These are phyloP conservation scores for Pseudogymnoascus pannorum DNA, from an alignment of 2,329 filamentous ascomycete genomes.

Conservation along the genomic window DNA sequence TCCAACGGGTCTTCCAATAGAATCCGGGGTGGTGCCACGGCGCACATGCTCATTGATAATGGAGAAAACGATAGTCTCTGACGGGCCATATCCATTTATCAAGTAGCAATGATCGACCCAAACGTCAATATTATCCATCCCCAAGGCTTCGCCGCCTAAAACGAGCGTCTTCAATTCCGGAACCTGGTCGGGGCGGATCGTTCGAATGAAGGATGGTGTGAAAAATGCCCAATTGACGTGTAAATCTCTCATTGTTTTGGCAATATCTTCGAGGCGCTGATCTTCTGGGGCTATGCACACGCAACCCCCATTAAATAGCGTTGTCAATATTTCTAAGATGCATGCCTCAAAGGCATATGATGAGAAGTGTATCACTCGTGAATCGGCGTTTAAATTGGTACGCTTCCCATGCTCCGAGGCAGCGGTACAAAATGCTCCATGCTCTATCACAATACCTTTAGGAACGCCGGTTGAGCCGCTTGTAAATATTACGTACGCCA, in stretches of 20 bases:
- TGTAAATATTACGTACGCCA: slow-evolving; percentile 24
- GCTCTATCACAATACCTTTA: slow-evolving; percentile 39
- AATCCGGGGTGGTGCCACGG: slow-evolving; percentile 26
- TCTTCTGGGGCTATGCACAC: slow-evolving; percentile 61
- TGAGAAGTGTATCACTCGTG: slow-evolving; percentile 32
- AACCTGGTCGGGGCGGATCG: slow-evolving; percentile 76
- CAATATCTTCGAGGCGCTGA: slow-evolving; percentile 64
- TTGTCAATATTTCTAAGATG: slow-evolving; percentile 6
- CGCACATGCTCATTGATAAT: neutral
- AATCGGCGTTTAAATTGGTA: slow-evolving; percentile 30
- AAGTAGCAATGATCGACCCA: slow-evolving; percentile 32
- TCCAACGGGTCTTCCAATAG: slow-evolving; percentile 13
- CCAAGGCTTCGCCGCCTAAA: slow-evolving; percentile 83
- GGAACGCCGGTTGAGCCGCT: slow-evolving; percentile 45
- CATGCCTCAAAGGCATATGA: slow-evolving; percentile 10
- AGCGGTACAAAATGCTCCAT: slow-evolving; percentile 18
- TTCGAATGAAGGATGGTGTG: slow-evolving; percentile 56
- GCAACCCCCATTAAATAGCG: neutral
- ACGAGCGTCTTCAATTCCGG: slow-evolving; percentile 64
- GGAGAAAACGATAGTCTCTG: slow-evolving; percentile 63
- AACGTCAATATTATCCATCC: slow-evolving; percentile 39
- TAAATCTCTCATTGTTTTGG: slow-evolving; percentile 52
- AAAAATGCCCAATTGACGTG: slow-evolving; percentile 36
- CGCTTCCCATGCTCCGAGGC: slow-evolving; percentile 19
- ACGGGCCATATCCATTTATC: slow-evolving; percentile 64